A percentile compares a stretch with the other conserved stretches of the same genome.
These are phyloP conservation scores for Scheffersomyces lignosus DNA, from an alignment of 805 yeast genomes.

Conservation along the genomic window DNA sequence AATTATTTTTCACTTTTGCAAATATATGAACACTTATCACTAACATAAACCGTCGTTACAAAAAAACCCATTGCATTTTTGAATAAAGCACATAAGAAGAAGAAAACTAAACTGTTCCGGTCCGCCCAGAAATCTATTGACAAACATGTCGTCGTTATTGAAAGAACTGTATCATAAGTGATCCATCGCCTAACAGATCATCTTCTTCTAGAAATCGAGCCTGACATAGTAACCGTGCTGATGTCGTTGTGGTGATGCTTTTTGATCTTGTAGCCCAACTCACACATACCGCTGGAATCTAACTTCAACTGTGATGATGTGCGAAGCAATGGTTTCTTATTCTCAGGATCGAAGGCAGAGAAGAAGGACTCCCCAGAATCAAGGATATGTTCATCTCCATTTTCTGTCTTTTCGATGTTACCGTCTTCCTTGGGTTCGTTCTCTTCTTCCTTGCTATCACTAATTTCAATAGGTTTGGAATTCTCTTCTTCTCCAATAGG, in stretches of 20 bases:
- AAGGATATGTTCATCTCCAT: background rate
- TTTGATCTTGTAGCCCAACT: constrained; percentile 41
- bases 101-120: too few relatives aligned
- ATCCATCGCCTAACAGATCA: too few relatives aligned
- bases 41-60: too few relatives aligned
- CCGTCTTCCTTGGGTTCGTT: background rate
- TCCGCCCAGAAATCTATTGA: too few relatives aligned
- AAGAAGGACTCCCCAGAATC: background rate
- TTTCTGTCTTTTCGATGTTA: background rate
- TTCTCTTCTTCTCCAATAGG: background rate
- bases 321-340: background rate
- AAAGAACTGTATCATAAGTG: too few relatives aligned
- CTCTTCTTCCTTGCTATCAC: too few relatives aligned
- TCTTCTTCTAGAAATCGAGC: constrained; percentile 21
- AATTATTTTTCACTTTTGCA: too few relatives aligned
- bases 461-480: too few relatives aligned
- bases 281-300: constrained; percentile 33
- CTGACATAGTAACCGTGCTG: constrained; percentile 31
- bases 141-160: too few relatives aligned
- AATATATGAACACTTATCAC: too few relatives aligned
- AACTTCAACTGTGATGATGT: constrained; percentile 16
- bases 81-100: too few relatives aligned
- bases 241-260: constrained; percentile 44
- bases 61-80: too few relatives aligned
- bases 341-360: background rate